These are phyloP conservation scores for Zygotorulaspora chibaensis DNA, from an alignment of 805 yeast species.

Conservation along the genomic window DNA sequence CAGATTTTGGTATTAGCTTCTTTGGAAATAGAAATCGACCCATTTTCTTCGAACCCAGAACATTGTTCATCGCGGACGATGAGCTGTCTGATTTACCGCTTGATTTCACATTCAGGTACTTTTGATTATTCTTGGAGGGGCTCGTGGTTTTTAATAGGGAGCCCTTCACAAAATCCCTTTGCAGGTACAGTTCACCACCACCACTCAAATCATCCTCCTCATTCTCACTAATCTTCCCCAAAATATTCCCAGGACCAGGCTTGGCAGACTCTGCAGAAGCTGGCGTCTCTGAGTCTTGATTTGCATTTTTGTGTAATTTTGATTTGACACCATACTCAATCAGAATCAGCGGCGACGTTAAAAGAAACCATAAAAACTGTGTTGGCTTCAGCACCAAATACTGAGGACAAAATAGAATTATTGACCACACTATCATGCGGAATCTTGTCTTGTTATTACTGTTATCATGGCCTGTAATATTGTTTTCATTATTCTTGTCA, in stretches of 20 bases:
- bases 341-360: slow-evolving; percentile 53
- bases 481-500: slow-evolving; percentile 1
- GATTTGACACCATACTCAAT: slow-evolving; percentile 30
- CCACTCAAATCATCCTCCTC: slow-evolving; percentile 28
- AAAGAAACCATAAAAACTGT: slow-evolving; percentile 44
- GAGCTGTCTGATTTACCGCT: slow-evolving; percentile 9
- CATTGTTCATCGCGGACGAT: slow-evolving; percentile 3
- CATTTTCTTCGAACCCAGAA: slow-evolving; percentile 32
- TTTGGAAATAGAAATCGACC: slow-evolving; percentile 43
- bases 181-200: slow-evolving; percentile 30
- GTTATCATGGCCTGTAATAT: background rate
- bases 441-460: background rate
- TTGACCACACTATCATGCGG: slow-evolving; percentile 16
- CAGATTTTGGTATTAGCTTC: slow-evolving; percentile 39
- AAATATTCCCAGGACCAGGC: background rate
- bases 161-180: slow-evolving; percentile 32
- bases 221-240: slow-evolving; percentile 7
- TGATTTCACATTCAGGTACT: slow-evolving; percentile 7
- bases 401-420: slow-evolving; percentile 47
- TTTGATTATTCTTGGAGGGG: slow-evolving; percentile 22
- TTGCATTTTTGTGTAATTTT: slow-evolving; percentile 5
- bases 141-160: slow-evolving; percentile 24
- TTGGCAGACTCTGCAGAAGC: too few species aligned
- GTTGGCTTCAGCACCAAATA: slow-evolving; percentile 51
- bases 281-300: slow-evolving; percentile 9